A percentile compares a stretch with the other conserved stretches of the same genome.
These are phyloP conservation scores for Panicum hallii DNA, from an alignment of 202 grass and related monocot genomes.

Conservation along the genomic window DNA sequence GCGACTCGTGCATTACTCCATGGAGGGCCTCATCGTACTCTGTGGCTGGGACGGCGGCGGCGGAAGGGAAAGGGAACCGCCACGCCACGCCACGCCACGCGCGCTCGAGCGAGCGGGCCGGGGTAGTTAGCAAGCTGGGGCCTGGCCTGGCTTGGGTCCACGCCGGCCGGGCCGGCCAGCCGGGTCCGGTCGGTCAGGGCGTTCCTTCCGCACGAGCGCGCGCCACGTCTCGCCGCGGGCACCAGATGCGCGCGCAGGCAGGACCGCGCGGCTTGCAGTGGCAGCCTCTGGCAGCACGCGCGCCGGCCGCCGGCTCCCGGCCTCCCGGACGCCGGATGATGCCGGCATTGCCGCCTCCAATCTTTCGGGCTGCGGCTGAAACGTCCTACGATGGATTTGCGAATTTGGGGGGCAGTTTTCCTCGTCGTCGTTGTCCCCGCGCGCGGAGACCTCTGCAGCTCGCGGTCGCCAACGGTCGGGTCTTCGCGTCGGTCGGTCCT, in stretches of 20 bases:
- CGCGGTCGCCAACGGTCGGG: background rate
- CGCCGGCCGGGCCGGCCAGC: background rate
- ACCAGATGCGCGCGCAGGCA: background rate
- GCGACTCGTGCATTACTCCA: no score
- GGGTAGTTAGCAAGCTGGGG: background rate
- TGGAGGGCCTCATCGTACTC: no score
- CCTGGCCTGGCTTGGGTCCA: background rate
- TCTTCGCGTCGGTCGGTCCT: background rate
- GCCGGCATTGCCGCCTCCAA: no score
- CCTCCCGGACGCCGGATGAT: no score
- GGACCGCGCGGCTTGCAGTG: background rate
- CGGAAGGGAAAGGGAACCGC: background rate
- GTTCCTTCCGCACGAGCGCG: background rate
- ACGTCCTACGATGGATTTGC: no score
- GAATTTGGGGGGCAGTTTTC: no score
- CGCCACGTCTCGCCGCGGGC: conserved; percentile 8
- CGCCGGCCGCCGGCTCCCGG: no score
- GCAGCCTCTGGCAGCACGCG: background rate
- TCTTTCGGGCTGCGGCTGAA: no score
- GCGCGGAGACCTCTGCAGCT: background rate
- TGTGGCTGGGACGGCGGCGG: background rate
- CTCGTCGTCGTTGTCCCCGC: background rate
- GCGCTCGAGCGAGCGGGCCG: background rate
- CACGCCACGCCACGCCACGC: background rate
- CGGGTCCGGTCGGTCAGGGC: background rate